Base-by-base conservation (phyloP, 805 yeast species). In the Ogataea neopini region DNA sequence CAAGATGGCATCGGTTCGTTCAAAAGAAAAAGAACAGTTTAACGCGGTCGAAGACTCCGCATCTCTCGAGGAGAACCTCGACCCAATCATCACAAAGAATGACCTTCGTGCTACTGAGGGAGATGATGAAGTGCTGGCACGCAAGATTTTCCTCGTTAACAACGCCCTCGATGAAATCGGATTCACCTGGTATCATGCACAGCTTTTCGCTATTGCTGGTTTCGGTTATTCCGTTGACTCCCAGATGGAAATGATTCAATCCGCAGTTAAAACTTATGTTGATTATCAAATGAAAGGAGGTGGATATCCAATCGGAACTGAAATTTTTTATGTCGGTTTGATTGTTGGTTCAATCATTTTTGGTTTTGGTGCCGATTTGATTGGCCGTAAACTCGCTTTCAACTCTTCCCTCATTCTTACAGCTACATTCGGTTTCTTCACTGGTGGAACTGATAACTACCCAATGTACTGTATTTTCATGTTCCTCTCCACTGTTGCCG, bases 131-230 rank as follows among this genome's bases (percentile, higher is more conserved):
- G 72, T 66, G 2, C 57, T 76, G 34, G 55, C 64, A 14, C 59
- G 59, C 37, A 77, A 77, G 49, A 74, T 77, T 58, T 63, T 61
- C 37, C 59, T 79, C 8, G 64, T 79, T 42, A 78, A 79, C 59
- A 62, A 76, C 48, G 82, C 85, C 14, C 68, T 80, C 47, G 83
- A 81, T 57, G 81, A 81, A 54, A 77, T 80, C 45, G 85, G 85
- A 0, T 77, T 81, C 64, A 80, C 86, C 1, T 72, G 76, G 71
- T 76, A 74, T 53, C 84, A 79, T 50, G 64, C 70, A 46, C 71
- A 75, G 57, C 60, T 76, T 10, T 78, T 79, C 57, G 68, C 71
- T 50, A 59, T 79, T 17, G 79, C 79, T 23, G 84, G 84, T 7
- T 73, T 75, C 65, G 84, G 84, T 23, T 80, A 79, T 50, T 73